Conservation (phyloP, 1,284 basidiomycete genomes). For the Puccinia horiana region DNA sequence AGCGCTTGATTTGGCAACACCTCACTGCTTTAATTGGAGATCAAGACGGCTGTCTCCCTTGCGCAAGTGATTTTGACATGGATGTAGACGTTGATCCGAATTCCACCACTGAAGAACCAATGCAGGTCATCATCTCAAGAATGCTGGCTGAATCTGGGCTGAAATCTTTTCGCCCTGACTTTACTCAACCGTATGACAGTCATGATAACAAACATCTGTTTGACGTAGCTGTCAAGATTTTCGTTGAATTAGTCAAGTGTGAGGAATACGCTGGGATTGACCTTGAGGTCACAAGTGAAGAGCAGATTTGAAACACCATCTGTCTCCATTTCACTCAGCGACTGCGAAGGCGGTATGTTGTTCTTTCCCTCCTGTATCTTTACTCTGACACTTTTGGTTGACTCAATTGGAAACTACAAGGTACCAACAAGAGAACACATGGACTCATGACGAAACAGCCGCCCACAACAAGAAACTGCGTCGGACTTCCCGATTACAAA, state of each 20-base stretch:
- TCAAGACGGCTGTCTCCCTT: too few relatives aligned
- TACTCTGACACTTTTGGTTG: background rate
- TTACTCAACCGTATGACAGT: conserved; percentile 2
- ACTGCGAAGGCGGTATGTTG: background rate
- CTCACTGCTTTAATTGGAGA: too few relatives aligned
- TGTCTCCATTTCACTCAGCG: conserved; percentile 11
- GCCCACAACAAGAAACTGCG: background rate
- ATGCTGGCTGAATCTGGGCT: conserved; percentile 19
- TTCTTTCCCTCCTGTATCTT: background rate
- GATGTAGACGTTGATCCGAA: background rate
- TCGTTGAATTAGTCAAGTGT: conserved; percentile 21
- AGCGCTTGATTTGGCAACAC: too few relatives aligned
- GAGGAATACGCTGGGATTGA: conserved; percentile 9
- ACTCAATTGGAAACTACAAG: background rate
- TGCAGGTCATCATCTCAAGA: background rate
- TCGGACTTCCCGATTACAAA: background rate
- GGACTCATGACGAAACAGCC: background rate
- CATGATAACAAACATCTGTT: conserved; percentile 13
- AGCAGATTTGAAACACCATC: background rate
- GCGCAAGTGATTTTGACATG: too few relatives aligned
- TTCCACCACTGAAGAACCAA: background rate
- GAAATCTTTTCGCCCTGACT: conserved; percentile 18
- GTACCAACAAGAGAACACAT: background rate
- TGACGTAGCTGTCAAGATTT: conserved; percentile 7
- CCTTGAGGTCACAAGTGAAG: background rate